Evolutionary conservation across 2,329 filamentous ascomycete genomes (phyloP).

Genomic region (Verticillium albo-atrum): DNA sequence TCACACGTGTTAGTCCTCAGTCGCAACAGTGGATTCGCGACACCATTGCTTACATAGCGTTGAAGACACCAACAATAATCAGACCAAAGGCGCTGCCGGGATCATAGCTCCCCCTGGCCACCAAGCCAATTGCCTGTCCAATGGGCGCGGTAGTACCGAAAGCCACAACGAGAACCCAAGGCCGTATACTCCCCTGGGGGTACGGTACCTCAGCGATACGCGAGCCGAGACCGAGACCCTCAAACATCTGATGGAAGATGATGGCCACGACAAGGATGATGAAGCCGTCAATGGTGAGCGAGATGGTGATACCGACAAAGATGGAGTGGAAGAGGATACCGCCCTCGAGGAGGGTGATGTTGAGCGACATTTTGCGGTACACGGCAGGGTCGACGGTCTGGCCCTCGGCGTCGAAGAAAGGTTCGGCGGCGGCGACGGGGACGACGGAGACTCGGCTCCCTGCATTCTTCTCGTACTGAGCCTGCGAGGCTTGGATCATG

Average conservation of each 20-base stretch:
- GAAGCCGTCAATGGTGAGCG: constrained; percentile 64
- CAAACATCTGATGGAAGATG: constrained; percentile 67
- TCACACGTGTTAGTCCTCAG: background rate
- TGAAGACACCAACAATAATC: constrained; percentile 61
- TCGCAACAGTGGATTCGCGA: background rate
- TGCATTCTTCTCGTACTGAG: constrained; percentile 20
- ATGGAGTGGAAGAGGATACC: constrained; percentile 77
- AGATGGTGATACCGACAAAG: constrained; percentile 70
- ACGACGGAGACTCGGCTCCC: constrained; percentile 20
- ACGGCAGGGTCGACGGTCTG: constrained; percentile 37
- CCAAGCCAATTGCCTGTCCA: constrained; percentile 67
- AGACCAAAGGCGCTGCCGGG: constrained; percentile 59
- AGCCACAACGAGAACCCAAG: constrained; percentile 57
- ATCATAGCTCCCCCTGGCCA: constrained; percentile 53
- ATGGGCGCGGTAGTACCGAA: constrained; percentile 74
- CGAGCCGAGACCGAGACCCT: constrained; percentile 64
- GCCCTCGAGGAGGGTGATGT: constrained; percentile 71
- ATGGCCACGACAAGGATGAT: constrained; percentile 64
- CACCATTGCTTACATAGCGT: constrained; percentile 48
- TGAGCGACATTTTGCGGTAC: constrained; percentile 61
- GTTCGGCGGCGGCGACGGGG: constrained; percentile 22
- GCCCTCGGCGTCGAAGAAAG: constrained; percentile 38
- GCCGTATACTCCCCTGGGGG: constrained; percentile 48
- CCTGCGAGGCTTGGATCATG: constrained; percentile 37
- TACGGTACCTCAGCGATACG: constrained; percentile 66